These are phyloP conservation scores for Debaryomyces robertsiae DNA, from an alignment of 1,139 yeast genomes.

Conservation along the genomic window DNA sequence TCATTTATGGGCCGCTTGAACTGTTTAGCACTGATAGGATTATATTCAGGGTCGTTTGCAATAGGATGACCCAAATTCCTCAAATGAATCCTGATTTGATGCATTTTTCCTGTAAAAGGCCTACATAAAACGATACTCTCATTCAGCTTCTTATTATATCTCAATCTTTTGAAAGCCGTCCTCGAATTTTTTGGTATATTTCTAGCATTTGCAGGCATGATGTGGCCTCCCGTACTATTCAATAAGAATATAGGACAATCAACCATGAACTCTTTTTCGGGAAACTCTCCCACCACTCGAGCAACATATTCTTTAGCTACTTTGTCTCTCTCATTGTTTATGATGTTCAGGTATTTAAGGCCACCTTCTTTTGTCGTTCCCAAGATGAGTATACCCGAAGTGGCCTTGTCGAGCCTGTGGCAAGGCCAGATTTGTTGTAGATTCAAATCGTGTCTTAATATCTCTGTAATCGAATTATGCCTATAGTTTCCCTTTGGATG, in stretches of 20 bases:
- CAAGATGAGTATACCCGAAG: conserved; percentile 71
- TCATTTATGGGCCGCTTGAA: conserved; percentile 20
- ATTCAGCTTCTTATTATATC: conserved; percentile 29
- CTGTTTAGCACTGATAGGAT: conserved; percentile 20
- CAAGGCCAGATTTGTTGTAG: conserved; percentile 53
- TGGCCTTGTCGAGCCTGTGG: conserved; percentile 71
- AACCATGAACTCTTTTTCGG: conserved; percentile 28
- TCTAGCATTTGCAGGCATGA: conserved; percentile 33
- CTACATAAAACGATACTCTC: conserved; percentile 63
- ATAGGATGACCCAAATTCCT: conserved; percentile 69
- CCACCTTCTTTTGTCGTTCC: conserved; percentile 53
- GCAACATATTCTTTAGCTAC: conserved; percentile 60
- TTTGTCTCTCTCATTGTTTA: conserved; percentile 37
- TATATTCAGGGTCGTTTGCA: conserved; percentile 65
- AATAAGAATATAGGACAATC: conserved; percentile 41
- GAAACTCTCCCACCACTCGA: conserved; percentile 62
- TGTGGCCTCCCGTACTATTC: conserved; percentile 39
- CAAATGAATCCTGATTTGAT: conserved; percentile 76
- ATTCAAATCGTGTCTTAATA: conserved; percentile 45
- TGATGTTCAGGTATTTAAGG: conserved; percentile 40
- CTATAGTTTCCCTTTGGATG: conserved; percentile 75
- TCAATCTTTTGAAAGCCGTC: conserved; percentile 33
- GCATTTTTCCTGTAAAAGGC: conserved; percentile 77
- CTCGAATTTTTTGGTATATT: conserved; percentile 33
- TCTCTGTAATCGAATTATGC: conserved; percentile 63